Base-by-base conservation (phyloP, 495 filamentous ascomycete genomes). In the Penicillium lagena region DNA sequence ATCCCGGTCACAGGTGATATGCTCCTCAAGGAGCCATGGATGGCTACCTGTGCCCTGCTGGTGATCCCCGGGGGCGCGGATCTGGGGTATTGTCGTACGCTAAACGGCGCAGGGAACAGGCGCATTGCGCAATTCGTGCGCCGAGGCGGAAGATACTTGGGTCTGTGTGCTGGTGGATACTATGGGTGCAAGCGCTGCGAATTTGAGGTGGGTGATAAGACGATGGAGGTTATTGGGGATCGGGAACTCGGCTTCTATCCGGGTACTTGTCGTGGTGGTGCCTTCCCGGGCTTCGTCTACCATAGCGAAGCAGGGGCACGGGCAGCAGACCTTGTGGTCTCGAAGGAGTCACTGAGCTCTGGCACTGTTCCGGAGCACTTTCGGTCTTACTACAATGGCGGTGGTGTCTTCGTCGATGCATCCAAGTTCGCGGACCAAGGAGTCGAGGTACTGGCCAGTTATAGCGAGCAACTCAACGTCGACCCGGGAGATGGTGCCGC, bases 31-130 rank as follows among this genome's bases (percentile, higher is more conserved):
- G 93, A 98, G 59, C 93, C 93, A 37, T 98, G 93, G 93, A 78
- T 78, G 0, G 71, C 85, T 10, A 81, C 89, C 0, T 98, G 93
- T 54, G 87, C 89, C 2, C 74, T 96, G 11, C 77, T 98, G 10
- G 90, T 98, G 6, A 79, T 98, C 40, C 93, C 93, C 9, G 94
- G 94, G 12, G 93, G 93, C n/a, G 93, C 89, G 12, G 93, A 98
- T 55, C 73, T 95, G 35, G 88, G 84, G 29, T 98, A 96, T 66
- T 95, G 90, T 56, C 81, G 86, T 5, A 82, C 78, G 9, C 76
- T 98, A 35, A 93, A 97, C 62, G 93, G 93, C 29, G 70, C 80
- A 45, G 93, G 93, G 11, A 98, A 96, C 60, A 75, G 84, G 32
- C 76, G 72, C 42, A 96, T 98, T 59, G 68, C 72, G 12, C 82